A percentile compares a stretch with the other conserved stretches of the same genome.
Conservation (phyloP, 2,329 filamentous ascomycete species). For the Domatiomyces globalis region DNA sequence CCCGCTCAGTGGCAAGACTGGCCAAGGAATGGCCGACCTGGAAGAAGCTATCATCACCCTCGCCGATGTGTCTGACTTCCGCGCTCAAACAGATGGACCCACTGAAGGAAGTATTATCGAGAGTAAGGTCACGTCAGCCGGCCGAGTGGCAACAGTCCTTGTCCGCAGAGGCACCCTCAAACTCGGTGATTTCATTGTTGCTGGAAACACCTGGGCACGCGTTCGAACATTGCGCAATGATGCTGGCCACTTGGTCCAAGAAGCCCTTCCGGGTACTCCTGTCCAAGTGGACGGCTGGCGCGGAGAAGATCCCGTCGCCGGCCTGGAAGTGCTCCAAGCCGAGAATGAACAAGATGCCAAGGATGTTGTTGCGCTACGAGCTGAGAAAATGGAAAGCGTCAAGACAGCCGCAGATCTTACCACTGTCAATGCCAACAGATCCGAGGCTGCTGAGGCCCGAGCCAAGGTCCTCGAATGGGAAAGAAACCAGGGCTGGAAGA, state of each 20-base stretch:
- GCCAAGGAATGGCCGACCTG: slow-evolving; percentile 75
- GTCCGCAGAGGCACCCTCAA: slow-evolving; percentile 76
- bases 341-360: slow-evolving; percentile 64
- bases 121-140: slow-evolving; percentile 70
- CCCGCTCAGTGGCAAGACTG: slow-evolving; percentile 83
- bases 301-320: slow-evolving; percentile 61
- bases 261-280: slow-evolving; percentile 74
- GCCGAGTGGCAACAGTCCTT: slow-evolving; percentile 76
- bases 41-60: slow-evolving; percentile 81
- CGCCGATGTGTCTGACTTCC: slow-evolving; percentile 79
- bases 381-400: slow-evolving; percentile 55
- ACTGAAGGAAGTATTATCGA: slow-evolving; percentile 93
- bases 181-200: slow-evolving; percentile 68
- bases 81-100: slow-evolving; percentile 60
- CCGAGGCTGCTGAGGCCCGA: slow-evolving; percentile 43
- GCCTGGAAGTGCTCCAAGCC: slow-evolving; percentile 76
- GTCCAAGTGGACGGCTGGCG: slow-evolving; percentile 94
- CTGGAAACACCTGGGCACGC: slow-evolving; percentile 74
- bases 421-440: slow-evolving; percentile 58
- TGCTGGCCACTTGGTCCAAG: slow-evolving; percentile 54
- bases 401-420: slow-evolving; percentile 54
- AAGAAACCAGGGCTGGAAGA: slow-evolving; percentile 20
- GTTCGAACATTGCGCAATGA: slow-evolving; percentile 79
- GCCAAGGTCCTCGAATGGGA: slow-evolving; percentile 30
- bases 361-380: slow-evolving; percentile 60